Evolutionary conservation across 2,329 filamentous ascomycete species (phyloP).

Genomic region (Sporothrix protearum): DNA sequence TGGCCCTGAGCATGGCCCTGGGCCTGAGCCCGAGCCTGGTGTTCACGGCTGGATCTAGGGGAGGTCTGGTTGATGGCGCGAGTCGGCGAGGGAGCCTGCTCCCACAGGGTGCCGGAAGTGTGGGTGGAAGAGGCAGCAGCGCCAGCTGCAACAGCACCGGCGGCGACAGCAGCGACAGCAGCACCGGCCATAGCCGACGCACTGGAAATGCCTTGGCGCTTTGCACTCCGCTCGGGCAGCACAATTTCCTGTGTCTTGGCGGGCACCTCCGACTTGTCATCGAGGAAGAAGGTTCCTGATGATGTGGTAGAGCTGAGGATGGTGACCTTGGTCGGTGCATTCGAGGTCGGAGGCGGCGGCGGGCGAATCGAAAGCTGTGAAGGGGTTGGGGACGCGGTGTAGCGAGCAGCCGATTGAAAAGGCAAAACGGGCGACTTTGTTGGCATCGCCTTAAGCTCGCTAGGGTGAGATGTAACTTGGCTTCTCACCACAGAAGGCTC

Average conservation of each 20-base stretch:
- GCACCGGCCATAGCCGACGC: background rate
- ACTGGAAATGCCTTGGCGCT: constrained; percentile 16
- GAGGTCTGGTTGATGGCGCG: background rate
- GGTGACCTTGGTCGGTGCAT: constrained; percentile 35
- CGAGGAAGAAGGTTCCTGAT: constrained; percentile 36
- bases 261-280: constrained; percentile 38
- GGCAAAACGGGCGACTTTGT: background rate
- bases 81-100: constrained; percentile 16
- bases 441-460: background rate
- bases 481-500: constrained; percentile 32
- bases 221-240: constrained; percentile 29
- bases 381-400: constrained; percentile 6
- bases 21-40: background rate
- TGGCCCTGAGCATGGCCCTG: too few relatives aligned
- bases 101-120: background rate
- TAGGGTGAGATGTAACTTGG: background rate
- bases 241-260: constrained; percentile 30
- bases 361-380: constrained; percentile 8
- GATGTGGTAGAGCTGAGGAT: constrained; percentile 36
- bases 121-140: constrained; percentile 32
- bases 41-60: constrained; percentile 14
- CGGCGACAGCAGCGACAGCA: constrained; percentile 34
- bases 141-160: background rate
- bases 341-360: constrained; percentile 27
- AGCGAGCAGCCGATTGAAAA: background rate